Conservation (phyloP, 2,329 filamentous ascomycete genomes). For the Colletotrichum theobromicola region DNA sequence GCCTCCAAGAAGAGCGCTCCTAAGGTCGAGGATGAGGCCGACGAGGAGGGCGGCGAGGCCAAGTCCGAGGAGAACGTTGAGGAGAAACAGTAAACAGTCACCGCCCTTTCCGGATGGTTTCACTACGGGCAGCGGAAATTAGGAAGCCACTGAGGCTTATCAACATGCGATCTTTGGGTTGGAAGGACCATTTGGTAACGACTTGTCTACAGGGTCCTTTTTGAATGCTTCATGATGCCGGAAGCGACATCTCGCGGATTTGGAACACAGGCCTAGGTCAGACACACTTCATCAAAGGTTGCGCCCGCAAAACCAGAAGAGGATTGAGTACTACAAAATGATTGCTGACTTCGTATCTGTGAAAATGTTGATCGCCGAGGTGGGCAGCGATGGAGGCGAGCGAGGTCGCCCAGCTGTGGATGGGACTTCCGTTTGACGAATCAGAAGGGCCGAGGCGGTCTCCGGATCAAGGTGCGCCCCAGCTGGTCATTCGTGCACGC, state of each 20-base stretch:
- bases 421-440: not conserved
- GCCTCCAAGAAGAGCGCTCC: constrained; percentile 22
- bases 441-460: not conserved
- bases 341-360: not conserved
- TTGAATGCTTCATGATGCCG: not conserved
- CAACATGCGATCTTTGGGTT: not conserved
- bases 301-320: not conserved
- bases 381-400: not conserved
- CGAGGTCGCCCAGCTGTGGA: not conserved
- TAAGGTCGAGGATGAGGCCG: constrained; percentile 13
- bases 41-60: not conserved
- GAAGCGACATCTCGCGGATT: not conserved
- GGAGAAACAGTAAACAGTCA: constrained; percentile 36
- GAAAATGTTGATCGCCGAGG: not conserved
- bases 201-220: not conserved
- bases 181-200: not conserved
- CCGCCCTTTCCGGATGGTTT: not conserved
- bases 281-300: not conserved
- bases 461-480: not conserved
- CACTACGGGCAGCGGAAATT: not conserved
- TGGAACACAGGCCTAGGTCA: not conserved
- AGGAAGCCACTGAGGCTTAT: not conserved
- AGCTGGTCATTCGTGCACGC: constrained; percentile 7
- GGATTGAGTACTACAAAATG: constrained; percentile 36
- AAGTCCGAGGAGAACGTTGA: constrained; percentile 40